A percentile compares a stretch with the other conserved stretches of the same genome.
Conservation (phyloP, 345 rosid species). For the Litchi chinensis region DNA sequence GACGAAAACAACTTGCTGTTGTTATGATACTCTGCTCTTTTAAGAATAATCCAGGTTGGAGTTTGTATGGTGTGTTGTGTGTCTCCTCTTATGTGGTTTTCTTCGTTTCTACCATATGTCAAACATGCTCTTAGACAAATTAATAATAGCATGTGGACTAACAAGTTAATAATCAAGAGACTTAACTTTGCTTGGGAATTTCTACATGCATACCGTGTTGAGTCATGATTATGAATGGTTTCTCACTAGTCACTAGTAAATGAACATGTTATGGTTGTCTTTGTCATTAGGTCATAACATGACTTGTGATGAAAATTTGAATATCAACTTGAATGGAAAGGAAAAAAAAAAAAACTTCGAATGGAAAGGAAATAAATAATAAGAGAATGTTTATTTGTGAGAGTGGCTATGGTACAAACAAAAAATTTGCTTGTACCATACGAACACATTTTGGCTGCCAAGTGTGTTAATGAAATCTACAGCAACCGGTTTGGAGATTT, state of each 20-base stretch:
- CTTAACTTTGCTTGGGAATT: constrained; percentile 11
- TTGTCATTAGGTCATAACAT: too few relatives aligned
- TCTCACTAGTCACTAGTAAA: too few relatives aligned
- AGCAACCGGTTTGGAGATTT: too few relatives aligned
- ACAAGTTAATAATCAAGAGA: constrained; percentile 4
- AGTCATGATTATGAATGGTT: not conserved
- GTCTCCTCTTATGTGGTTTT: constrained; percentile 3
- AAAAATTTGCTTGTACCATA: too few relatives aligned
- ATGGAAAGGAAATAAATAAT: too few relatives aligned
- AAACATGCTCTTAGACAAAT: constrained; percentile 4
- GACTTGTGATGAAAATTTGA: too few relatives aligned
- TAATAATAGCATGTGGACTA: constrained; percentile 15
- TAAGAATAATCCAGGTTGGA: constrained; percentile 15
- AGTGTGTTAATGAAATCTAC: too few relatives aligned
- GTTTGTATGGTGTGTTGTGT: constrained; percentile 29
- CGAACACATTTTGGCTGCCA: constrained; percentile 50
- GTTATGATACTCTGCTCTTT: not conserved
- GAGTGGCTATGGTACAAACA: too few relatives aligned
- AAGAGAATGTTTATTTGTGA: too few relatives aligned
- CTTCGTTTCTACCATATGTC: not conserved
- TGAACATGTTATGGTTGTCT: too few relatives aligned
- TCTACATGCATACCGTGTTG: not conserved
- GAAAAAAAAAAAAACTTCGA: too few relatives aligned
- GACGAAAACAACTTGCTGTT: constrained; percentile 32
- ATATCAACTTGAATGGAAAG: too few relatives aligned